Base-by-base conservation (phyloP, 2,329 filamentous ascomycete genomes). In the Plectosphaerella cucumerina region DNA sequence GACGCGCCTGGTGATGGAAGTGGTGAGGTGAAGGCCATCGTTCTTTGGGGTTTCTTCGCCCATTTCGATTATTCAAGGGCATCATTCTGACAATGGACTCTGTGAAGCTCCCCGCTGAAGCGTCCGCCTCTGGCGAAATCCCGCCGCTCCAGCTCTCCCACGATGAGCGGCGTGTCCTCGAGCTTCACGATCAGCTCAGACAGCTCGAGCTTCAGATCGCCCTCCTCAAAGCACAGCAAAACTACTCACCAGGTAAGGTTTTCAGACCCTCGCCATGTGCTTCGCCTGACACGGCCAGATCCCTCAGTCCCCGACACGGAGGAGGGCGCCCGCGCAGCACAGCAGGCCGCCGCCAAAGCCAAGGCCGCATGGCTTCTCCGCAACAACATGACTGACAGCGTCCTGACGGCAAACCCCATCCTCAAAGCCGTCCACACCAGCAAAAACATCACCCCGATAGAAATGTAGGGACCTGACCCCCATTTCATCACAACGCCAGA, bases 381-480 rank as follows among this genome's bases (percentile, higher is more conserved):
- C 56, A 86, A 86, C 64, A 83, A 83, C 54, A 84, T 89, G 20
- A 75, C 85, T 20, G 82, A 87, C 54, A 83, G 78, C 44, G 82
- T 89, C 49, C 69, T 94, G 57, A 82, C 83, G 58, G 84, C 85
- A 51, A 86, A 90, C 60, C 89, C 90, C 8, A 84, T 89, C 39
- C 72, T 95, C 51, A 89, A 88, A 61, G 86, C 90, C 6, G 83
- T 93, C 37, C 89, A 95, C 65, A 73, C 80, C 53, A 84, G 84
- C 42, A 80, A 79, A 12, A 77, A 81, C 53, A 79, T 82, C 17
- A 81, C 82, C 2, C 80, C 81, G 43, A 74, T 85, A 48, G 89
- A 94, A 69, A 81, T 83, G 89, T 89, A 75, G 37, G 66, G 54
- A 15, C 17, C 41, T 15, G 14, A 23, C 17, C 18, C 41, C n/a